Evolutionary conservation across 768 basidiomycete genomes (phyloP).

Genomic region (Trametes sanguinea): DNA sequence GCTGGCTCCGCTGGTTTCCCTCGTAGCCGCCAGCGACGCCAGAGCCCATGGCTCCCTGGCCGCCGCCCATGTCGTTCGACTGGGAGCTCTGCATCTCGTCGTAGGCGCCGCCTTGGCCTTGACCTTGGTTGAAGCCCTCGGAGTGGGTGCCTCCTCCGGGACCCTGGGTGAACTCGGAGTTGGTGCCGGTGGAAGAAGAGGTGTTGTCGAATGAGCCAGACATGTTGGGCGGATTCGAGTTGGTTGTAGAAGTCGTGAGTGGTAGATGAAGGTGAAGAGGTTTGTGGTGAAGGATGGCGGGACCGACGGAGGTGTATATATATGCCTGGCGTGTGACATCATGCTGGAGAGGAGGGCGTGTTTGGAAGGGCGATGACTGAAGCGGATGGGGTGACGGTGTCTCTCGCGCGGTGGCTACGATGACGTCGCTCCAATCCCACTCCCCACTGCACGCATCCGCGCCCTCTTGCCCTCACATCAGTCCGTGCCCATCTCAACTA

Average conservation of each 20-base stretch:
- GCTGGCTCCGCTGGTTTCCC: slow-evolving; percentile 7
- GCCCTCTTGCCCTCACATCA: neutral
- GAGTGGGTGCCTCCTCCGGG: slow-evolving; percentile 19
- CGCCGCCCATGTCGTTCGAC: slow-evolving; percentile 28
- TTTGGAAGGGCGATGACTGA: neutral
- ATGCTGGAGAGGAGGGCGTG: slow-evolving; percentile 1
- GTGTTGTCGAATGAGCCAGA: slow-evolving; percentile 11
- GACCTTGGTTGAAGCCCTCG: slow-evolving; percentile 25
- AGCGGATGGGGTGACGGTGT: neutral
- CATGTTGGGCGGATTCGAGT: slow-evolving; percentile 11
- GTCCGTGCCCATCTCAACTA: too few species aligned
- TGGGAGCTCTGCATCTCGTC: slow-evolving; percentile 23
- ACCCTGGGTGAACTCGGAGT: slow-evolving; percentile 22
- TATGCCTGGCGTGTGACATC: slow-evolving; percentile 20
- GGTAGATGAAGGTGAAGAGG: neutral
- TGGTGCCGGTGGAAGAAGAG: slow-evolving; percentile 13
- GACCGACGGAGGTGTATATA: neutral
- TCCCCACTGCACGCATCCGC: neutral
- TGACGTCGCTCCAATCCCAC: neutral
- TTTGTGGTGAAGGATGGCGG: neutral
- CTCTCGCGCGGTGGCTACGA: neutral
- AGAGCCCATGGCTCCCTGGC: slow-evolving; percentile 28
- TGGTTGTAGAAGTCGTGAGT: neutral
- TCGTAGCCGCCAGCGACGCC: slow-evolving; percentile 31
- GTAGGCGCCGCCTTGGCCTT: slow-evolving; percentile 25